These are phyloP conservation scores for Zalerion maritima DNA, from an alignment of 495 filamentous ascomycete genomes.

Conservation along the genomic window DNA sequence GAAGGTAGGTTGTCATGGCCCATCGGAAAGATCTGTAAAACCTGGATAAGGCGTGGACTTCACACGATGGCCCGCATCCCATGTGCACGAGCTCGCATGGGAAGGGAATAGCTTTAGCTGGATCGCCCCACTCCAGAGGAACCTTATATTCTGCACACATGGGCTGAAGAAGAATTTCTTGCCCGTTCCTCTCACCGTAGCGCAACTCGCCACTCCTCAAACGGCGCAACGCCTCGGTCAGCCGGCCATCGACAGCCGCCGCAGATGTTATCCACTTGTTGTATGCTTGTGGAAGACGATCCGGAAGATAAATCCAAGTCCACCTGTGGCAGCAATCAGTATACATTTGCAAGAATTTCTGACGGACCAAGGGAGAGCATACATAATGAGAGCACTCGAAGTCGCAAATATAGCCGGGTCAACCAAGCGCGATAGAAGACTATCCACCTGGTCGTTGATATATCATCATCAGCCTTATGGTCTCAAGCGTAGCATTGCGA, in stretches of 20 bases:
- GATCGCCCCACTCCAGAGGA: conserved; percentile 65
- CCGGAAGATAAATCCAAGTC: conserved; percentile 70
- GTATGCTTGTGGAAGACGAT: conserved; percentile 58
- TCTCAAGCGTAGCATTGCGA: no score
- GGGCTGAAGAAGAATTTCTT: conserved; percentile 50
- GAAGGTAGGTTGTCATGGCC: conserved; percentile 67
- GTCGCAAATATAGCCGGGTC: conserved; percentile 64
- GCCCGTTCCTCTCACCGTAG: conserved; percentile 69
- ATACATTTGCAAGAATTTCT: no score
- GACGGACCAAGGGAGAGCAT: conserved; percentile 8
- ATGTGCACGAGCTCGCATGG: conserved; percentile 85
- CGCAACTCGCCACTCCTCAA: conserved; percentile 46
- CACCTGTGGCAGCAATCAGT: no score
- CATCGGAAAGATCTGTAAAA: conserved; percentile 60
- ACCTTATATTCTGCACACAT: conserved; percentile 64
- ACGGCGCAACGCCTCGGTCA: conserved; percentile 59
- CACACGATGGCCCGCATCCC: conserved; percentile 62
- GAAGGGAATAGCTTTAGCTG: conserved; percentile 54
- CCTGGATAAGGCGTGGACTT: conserved; percentile 57
- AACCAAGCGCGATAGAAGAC: conserved; percentile 34
- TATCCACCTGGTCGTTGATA: conserved; percentile 31
- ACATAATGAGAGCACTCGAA: conserved; percentile 71
- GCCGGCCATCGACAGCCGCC: conserved; percentile 63
- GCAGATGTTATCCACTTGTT: conserved; percentile 73
- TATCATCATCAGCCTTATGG: no score